Conservation (phyloP, 2,329 filamentous ascomycete species). For the Fusarium sambucinum region DNA sequence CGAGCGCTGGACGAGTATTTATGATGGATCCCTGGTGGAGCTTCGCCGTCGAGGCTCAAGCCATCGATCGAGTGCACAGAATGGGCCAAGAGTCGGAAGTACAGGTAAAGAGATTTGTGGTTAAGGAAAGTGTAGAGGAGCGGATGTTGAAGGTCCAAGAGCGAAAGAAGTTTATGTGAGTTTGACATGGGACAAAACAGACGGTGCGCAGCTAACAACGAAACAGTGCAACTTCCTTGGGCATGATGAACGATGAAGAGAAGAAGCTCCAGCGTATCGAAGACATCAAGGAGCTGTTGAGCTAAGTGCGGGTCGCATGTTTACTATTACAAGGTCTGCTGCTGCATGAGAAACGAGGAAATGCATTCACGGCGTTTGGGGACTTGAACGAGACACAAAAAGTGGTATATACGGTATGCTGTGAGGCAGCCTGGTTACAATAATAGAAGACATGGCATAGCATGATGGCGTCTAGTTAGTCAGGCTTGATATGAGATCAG, state of each 20-base stretch:
- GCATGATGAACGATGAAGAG: constrained; percentile 95
- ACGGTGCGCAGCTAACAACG: constrained; percentile 27
- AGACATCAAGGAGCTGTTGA: constrained; percentile 91
- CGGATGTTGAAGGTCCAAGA: constrained; percentile 95
- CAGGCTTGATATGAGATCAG: constrained; percentile 31
- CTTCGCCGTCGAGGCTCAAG: constrained; percentile 95
- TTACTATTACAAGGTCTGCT: not conserved
- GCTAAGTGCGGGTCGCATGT: constrained; percentile 54
- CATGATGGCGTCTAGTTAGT: constrained; percentile 21
- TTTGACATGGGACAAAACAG: constrained; percentile 45
- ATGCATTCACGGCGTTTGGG: constrained; percentile 35
- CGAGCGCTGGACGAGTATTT: constrained; percentile 87
- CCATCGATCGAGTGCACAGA: constrained; percentile 95
- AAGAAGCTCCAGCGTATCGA: constrained; percentile 91
- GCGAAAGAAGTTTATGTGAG: constrained; percentile 94
- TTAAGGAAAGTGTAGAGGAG: constrained; percentile 91
- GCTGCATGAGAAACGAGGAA: not conserved
- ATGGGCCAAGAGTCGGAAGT: constrained; percentile 95
- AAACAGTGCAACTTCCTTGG: constrained; percentile 86
- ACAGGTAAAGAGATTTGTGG: constrained; percentile 87
- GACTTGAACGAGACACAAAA: constrained; percentile 20
- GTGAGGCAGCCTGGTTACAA: constrained; percentile 15
- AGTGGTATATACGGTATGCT: constrained; percentile 18
- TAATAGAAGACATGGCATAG: constrained; percentile 15
- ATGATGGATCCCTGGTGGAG: constrained; percentile 99